Conservation (phyloP, 2,329 filamentous ascomycete genomes). For the Pyricularia sp. region DNA sequence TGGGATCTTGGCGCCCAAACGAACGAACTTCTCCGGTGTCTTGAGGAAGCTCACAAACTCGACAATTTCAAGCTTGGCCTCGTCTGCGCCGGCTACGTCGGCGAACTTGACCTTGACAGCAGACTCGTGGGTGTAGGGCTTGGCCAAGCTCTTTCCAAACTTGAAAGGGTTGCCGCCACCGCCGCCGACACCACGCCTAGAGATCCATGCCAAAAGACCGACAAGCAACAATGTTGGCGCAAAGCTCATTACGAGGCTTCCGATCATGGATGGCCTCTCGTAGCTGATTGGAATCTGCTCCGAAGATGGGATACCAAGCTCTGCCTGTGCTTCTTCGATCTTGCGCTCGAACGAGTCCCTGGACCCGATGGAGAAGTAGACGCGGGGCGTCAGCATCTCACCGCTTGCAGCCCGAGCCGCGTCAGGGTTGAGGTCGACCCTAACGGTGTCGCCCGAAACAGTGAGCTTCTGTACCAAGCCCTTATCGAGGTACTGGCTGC, state of each 20-base stretch:
- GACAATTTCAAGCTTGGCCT: constrained; percentile 98
- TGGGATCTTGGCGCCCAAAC: constrained; percentile 93
- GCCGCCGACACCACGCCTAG: constrained; percentile 62
- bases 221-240: constrained; percentile 83
- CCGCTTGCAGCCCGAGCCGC: constrained; percentile 65
- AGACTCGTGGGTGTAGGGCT: constrained; percentile 95
- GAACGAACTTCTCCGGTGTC: constrained; percentile 85
- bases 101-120: constrained; percentile 95
- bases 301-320: constrained; percentile 74
- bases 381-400: constrained; percentile 63
- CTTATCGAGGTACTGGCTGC: constrained; percentile 89
- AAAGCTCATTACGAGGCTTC: constrained; percentile 65
- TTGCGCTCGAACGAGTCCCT: constrained; percentile 86
- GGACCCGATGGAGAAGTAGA: constrained; percentile 93
- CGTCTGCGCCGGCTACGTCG: constrained; percentile 95
- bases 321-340: constrained; percentile 78
- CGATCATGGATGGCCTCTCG: constrained; percentile 64
- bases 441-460: constrained; percentile 65
- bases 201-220: constrained; percentile 71
- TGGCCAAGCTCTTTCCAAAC: constrained; percentile 91
- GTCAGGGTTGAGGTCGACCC: constrained; percentile 68
- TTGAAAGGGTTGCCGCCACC: constrained; percentile 77
- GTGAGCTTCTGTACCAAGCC: constrained; percentile 91
- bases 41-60: constrained; percentile 98
- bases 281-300: constrained; percentile 93